A percentile compares a stretch with the other conserved stretches of the same genome.
phyloP scores from a whole-genome alignment of 495 filamentous ascomycete species.

The Articulospora tetracladia region DNA sequence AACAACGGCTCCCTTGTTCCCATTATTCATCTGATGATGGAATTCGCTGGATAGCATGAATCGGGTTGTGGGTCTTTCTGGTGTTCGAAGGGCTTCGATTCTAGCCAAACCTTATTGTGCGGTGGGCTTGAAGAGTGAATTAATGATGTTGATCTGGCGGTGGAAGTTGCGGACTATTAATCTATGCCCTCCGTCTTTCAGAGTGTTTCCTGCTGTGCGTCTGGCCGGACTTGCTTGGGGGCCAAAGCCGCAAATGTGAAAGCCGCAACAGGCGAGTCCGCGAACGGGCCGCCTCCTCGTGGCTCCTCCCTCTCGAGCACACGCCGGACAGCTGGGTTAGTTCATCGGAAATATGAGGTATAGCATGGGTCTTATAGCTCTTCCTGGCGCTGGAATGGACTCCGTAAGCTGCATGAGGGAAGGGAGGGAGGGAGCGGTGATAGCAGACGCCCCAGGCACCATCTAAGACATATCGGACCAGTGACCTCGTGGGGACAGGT shows the following conservation, averaged over 20 bases:
- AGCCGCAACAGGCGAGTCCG: neutral
- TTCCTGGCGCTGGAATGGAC: neutral
- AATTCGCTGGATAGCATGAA: neutral
- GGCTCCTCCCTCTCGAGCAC: neutral
- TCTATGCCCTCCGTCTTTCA: no score
- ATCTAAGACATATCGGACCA: neutral
- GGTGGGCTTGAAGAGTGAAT: no score
- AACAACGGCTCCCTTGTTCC: constrained; percentile 9
- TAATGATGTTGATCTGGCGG: neutral
- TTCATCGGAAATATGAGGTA: neutral
- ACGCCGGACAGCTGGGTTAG: neutral
- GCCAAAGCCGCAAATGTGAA: neutral
- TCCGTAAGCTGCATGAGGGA: neutral
- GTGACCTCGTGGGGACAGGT: neutral
- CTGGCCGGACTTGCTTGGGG: no score
- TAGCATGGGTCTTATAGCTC: neutral
- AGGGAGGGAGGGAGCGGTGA: neutral
- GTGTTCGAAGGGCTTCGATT: neutral
- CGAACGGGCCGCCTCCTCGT: neutral
- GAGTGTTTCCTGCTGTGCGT: no score
- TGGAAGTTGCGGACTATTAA: neutral
- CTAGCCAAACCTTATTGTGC: no score
- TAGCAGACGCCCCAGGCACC: neutral
- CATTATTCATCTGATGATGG: neutral
- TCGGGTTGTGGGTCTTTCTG: neutral